phyloP scores from a whole-genome alignment of 768 basidiomycete genomes.

The Lentinus tigrinus region DNA sequence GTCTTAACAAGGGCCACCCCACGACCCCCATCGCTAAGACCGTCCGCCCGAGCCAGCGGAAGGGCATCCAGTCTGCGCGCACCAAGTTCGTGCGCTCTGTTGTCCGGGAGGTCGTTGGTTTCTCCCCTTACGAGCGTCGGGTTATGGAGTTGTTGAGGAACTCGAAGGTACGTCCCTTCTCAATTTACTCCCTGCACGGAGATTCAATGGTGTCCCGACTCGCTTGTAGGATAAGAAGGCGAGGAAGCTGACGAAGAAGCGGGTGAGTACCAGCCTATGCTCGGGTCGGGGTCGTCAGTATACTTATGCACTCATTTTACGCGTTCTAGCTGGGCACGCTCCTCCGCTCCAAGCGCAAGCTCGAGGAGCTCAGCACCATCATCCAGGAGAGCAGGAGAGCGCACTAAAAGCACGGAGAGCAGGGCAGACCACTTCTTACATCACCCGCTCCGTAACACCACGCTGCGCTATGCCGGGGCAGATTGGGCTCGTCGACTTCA shows the following conservation, averaged over 20 bases:
- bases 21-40: slow-evolving; percentile 80
- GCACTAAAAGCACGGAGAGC: slow-evolving; percentile 35
- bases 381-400: slow-evolving; percentile 91
- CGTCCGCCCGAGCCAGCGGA: slow-evolving; percentile 83
- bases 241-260: slow-evolving; percentile 98
- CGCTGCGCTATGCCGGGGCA: slow-evolving; percentile 10
- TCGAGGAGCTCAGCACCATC: slow-evolving; percentile 90
- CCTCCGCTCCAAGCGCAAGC: slow-evolving; percentile 96
- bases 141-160: slow-evolving; percentile 98
- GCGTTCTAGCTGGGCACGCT: slow-evolving; percentile 85
- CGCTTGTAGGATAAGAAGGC: slow-evolving; percentile 91
- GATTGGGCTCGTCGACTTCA: slow-evolving; percentile 18
- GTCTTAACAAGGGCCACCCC: slow-evolving; percentile 85
- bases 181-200: slow-evolving; percentile 14
- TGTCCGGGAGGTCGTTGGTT: slow-evolving; percentile 95
- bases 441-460: slow-evolving; percentile 7
- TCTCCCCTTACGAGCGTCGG: slow-evolving; percentile 95
- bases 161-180: slow-evolving; percentile 70
- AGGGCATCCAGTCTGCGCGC: slow-evolving; percentile 87
- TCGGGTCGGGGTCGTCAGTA: slow-evolving; percentile 4
- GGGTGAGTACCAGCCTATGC: slow-evolving; percentile 55
- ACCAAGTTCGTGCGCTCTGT: slow-evolving; percentile 93
- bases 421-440: slow-evolving; percentile 2
- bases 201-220: not conserved
- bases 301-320: not conserved